Evolutionary conservation across 371 early-diverging fungal genomes (phyloP).

Genomic region (Mucor saturninus): DNA sequence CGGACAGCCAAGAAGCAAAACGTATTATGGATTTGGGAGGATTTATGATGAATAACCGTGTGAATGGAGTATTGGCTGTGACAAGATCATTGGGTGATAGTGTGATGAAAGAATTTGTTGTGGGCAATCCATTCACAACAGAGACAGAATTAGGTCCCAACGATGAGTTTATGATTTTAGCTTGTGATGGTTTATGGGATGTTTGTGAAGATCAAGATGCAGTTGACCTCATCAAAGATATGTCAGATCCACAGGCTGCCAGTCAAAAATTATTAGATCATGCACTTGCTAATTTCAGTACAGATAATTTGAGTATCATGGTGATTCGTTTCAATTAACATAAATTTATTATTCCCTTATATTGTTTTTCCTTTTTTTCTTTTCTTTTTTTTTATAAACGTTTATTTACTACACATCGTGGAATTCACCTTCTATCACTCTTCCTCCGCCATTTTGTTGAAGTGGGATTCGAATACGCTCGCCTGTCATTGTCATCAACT

Average conservation of each 20-base stretch:
- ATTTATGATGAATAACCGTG: conserved; percentile 95
- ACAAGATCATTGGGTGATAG: conserved; percentile 96
- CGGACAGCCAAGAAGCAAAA: conserved; percentile 85
- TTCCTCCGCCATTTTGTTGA: conserved; percentile 16
- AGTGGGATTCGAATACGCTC: conserved; percentile 11
- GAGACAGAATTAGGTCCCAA: conserved; percentile 76
- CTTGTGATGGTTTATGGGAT: conserved; percentile 99
- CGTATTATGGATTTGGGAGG: conserved; percentile 93
- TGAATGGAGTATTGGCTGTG: conserved; percentile 98
- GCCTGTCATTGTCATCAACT: conserved; percentile 22
- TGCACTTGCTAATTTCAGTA: conserved; percentile 90
- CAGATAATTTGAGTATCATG: conserved; percentile 93
- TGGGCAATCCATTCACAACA: conserved; percentile 94
- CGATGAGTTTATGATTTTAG: conserved; percentile 89
- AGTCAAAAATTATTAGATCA: conserved; percentile 83
- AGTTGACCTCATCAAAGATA: conserved; percentile 82
- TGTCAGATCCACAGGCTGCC: conserved; percentile 80
- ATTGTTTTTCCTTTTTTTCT: background rate
- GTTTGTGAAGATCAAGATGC: conserved; percentile 97
- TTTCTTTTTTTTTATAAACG: background rate
- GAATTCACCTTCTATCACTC: conserved; percentile 37
- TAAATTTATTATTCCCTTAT: background rate
- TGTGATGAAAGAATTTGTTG: conserved; percentile 94
- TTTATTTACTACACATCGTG: conserved; percentile 20
- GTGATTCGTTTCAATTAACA: conserved; percentile 53